Base-by-base conservation (phyloP, 148 eudicot species). In the Euryodendron excelsum region DNA sequence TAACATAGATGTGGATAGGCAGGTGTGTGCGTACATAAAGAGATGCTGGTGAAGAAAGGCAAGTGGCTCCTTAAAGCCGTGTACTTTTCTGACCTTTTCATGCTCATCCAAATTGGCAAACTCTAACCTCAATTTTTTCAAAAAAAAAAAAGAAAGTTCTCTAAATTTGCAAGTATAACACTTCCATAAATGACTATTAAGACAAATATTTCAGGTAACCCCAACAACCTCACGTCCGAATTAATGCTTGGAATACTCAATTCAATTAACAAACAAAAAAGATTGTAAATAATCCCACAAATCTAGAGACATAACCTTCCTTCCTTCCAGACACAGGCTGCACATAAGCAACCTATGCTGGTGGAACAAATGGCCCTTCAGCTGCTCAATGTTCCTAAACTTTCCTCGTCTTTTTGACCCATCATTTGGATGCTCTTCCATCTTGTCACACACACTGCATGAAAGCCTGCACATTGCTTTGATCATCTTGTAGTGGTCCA, bases 391-490 rank as follows among this genome's bases (percentile, higher is more conserved):
- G 75, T 87, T 90, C 80, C 91, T 70, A 76, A 93, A 93, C 83
- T 83, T 82, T 18, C 78, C 79, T 44, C 86, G 79, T 81, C 87
- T 91, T 87, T 82, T 84, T 30, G 82, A 50, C 3, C 86, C 91
- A 72, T 80, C 89, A 39, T 70, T 75, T 7, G 83, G 80, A 28
- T 76, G 85, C 50, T 82, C 92, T 59, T 90, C 93, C 80, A 77
- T 60, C 20, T 88, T 87, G 84, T 96, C 99, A 80, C 99, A 96
- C 10, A 86, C 86, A 44, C 91, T 86, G 80, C 99, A 96, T 1
- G 99, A 91, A 36, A 96, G 93, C 88, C 88, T 86, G 83, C 99
- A 96, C 93, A 94, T 96, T 2, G 97, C 98, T 85, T 88, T 91
- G 86, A 96, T 86, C 93, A 93, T 96, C 87, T 87, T 90, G 81